Conservation (phyloP, 2,329 filamentous ascomycete species). For the Penicillium sp. region DNA sequence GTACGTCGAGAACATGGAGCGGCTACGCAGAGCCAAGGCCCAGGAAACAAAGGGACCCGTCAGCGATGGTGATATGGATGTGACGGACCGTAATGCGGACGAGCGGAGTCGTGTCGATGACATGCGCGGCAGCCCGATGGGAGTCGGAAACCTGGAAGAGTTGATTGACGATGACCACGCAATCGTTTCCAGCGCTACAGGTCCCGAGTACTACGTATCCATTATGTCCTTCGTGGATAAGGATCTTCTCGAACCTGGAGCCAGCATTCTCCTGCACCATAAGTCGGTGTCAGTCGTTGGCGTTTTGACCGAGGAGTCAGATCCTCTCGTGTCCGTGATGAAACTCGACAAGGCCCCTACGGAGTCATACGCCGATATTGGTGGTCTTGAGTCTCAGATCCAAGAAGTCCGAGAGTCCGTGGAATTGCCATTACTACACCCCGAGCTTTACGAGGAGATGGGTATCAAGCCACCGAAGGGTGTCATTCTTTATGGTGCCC, state of each 20-base stretch:
- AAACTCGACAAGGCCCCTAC: constrained; percentile 98
- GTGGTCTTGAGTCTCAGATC: constrained; percentile 89
- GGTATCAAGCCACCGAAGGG: constrained; percentile 99
- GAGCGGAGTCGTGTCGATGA: constrained; percentile 94
- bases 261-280: constrained; percentile 91
- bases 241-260: constrained; percentile 91
- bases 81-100: constrained; percentile 83
- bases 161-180: constrained; percentile 99
- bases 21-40: constrained; percentile 83
- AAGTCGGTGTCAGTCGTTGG: constrained; percentile 98
- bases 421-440: constrained; percentile 87
- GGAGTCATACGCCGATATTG: constrained; percentile 97
- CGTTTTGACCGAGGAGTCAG: constrained; percentile 91
- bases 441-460: constrained; percentile 99
- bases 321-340: constrained; percentile 96
- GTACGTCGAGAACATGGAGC: constrained; percentile 98
- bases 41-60: constrained; percentile 54
- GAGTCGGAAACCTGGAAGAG: constrained; percentile 94
- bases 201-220: constrained; percentile 97
- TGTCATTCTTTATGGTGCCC: constrained; percentile 96
- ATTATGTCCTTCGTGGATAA: constrained; percentile 99
- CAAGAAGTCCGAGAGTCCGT: constrained; percentile 97
- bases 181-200: constrained; percentile 94
- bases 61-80: constrained; percentile 62
- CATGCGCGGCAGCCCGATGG: constrained; percentile 98